Percentiles rank a stretch among this genome's conserved stretches.
Conservation (phyloP, 257 asterid species). For the Haberlea rhodopensis region DNA sequence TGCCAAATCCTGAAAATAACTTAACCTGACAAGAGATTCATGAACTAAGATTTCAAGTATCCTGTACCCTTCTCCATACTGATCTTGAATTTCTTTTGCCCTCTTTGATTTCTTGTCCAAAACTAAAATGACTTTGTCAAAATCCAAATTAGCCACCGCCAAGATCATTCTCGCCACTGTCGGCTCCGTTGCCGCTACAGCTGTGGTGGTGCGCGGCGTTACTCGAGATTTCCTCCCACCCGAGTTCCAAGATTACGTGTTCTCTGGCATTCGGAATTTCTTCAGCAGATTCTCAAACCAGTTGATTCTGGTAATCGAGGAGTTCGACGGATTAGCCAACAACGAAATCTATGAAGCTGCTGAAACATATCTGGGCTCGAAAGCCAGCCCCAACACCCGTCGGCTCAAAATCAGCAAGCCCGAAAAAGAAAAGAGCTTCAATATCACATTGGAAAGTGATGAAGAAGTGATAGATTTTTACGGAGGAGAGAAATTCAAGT, state of each 20-base stretch:
- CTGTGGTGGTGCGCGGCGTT: slow-evolving; percentile 48
- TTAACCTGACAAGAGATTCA: too few species aligned
- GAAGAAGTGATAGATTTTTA: slow-evolving; percentile 40
- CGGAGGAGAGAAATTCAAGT: slow-evolving; percentile 41
- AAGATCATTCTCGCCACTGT: slow-evolving; percentile 46
- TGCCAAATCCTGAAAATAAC: too few species aligned
- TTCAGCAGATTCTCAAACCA: slow-evolving; percentile 44
- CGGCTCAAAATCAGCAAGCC: slow-evolving; percentile 56
- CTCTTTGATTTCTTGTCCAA: background rate
- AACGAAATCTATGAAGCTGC: slow-evolving; percentile 67
- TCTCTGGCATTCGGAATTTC: slow-evolving; percentile 35
- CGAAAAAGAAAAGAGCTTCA: slow-evolving; percentile 42
- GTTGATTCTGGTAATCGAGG: slow-evolving; percentile 54
- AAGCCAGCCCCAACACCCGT: slow-evolving; percentile 38
- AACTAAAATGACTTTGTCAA: slow-evolving; percentile 21
- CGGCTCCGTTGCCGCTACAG: slow-evolving; percentile 55
- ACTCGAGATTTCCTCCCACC: slow-evolving; percentile 39
- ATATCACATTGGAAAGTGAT: slow-evolving; percentile 39
- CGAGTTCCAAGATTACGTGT: slow-evolving; percentile 44
- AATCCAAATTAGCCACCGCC: slow-evolving; percentile 42
- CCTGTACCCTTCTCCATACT: too few species aligned
- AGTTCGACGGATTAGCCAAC: slow-evolving; percentile 44
- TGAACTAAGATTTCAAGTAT: too few species aligned
- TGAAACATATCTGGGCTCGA: slow-evolving; percentile 46
- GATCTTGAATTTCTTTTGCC: too few species aligned